Conservation (phyloP, 2,329 filamentous ascomycete species). For the Fusarium longipes region DNA sequence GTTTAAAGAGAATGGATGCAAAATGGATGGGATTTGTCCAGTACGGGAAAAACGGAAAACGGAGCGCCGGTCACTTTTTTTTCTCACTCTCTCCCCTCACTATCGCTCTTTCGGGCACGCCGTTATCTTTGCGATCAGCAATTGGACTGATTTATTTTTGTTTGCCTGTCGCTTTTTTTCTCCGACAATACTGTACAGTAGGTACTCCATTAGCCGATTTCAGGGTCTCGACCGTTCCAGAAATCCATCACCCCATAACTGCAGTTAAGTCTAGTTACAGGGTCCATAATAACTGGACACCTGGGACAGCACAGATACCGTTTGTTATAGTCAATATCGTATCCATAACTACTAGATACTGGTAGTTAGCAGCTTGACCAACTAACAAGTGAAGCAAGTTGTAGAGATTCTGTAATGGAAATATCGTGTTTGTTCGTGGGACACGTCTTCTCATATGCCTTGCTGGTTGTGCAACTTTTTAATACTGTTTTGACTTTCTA, state of each 20-base stretch:
- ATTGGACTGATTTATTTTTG: slow-evolving; percentile 13
- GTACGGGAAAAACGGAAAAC: slow-evolving; percentile 37
- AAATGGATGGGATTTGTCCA: slow-evolving; percentile 18
- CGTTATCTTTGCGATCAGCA: slow-evolving; percentile 32
- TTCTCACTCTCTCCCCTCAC: neutral
- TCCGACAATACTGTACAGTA: too few relatives aligned
- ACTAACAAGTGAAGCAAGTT: too few relatives aligned
- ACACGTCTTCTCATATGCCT: neutral
- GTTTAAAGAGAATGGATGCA: slow-evolving; percentile 12
- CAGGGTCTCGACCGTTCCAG: slow-evolving; percentile 39
- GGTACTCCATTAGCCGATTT: slow-evolving; percentile 15
- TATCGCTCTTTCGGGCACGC: slow-evolving; percentile 29
- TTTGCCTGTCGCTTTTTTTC: neutral
- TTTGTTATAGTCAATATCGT: neutral
- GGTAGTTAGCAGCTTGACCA: neutral
- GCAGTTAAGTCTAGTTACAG: neutral
- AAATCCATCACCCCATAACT: neutral
- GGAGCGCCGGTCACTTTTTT: slow-evolving; percentile 13
- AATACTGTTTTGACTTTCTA: neutral
- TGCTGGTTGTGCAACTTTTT: neutral
- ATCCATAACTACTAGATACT: too few relatives aligned
- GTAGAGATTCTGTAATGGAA: neutral
- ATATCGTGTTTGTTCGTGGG: neutral
- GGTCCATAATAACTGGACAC: neutral
- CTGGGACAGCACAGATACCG: neutral